Conservation (phyloP, 495 filamentous ascomycete species). For the Aspergillus sparsus region DNA sequence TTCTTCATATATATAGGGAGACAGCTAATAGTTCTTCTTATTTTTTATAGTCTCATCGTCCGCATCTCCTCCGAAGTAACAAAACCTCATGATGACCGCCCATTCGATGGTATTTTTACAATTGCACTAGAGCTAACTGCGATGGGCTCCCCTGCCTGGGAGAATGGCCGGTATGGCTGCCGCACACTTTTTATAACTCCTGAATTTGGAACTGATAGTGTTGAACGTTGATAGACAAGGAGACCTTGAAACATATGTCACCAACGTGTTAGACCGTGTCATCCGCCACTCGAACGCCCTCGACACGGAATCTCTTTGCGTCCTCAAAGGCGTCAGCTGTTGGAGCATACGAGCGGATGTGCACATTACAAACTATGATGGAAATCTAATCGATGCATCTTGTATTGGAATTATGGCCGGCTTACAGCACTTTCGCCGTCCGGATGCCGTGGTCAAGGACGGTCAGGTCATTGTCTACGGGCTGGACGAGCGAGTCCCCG, state of each 20-base stretch:
- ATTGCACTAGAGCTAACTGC: conserved; percentile 87
- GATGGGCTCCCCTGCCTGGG: conserved; percentile 91
- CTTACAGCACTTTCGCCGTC: conserved; percentile 84
- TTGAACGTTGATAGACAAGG: conserved; percentile 52
- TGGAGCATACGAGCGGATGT: conserved; percentile 88
- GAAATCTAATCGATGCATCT: conserved; percentile 79
- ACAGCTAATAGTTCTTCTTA: conserved; percentile 10
- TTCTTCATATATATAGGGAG: background rate
- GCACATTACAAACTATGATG: conserved; percentile 86
- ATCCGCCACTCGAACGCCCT: conserved; percentile 88
- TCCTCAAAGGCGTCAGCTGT: conserved; percentile 84
- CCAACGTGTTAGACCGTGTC: conserved; percentile 86
- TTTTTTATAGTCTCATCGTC: conserved; percentile 65
- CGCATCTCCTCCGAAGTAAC: conserved; percentile 87
- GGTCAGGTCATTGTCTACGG: conserved; percentile 80
- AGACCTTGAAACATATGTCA: conserved; percentile 78
- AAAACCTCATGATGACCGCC: conserved; percentile 80
- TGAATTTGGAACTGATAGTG: too few relatives aligned
- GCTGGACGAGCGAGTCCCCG: conserved; percentile 81
- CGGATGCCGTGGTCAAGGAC: conserved; percentile 80
- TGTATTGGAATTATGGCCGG: conserved; percentile 87
- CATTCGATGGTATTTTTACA: conserved; percentile 91
- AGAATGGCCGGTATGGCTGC: conserved; percentile 67
- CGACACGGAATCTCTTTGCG: conserved; percentile 93
- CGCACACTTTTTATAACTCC: conserved; percentile 1